These are phyloP conservation scores for Sugiyamaella novakii DNA, from an alignment of 1,139 yeast species.

Conservation along the genomic window DNA sequence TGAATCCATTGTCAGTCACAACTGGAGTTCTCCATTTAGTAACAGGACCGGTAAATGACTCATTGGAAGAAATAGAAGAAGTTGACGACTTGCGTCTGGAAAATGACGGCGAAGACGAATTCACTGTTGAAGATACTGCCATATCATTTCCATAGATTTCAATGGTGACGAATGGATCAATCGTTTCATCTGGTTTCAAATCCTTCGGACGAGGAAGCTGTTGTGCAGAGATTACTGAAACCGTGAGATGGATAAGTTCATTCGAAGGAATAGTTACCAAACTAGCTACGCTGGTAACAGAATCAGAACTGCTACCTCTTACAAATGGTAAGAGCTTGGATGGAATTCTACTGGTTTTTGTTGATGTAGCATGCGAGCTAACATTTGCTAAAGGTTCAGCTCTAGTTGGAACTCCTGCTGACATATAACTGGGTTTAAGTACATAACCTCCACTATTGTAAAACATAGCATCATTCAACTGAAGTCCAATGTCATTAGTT, in stretches of 20 bases:
- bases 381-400: conserved; percentile 6
- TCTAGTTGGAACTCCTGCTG: conserved; percentile 20
- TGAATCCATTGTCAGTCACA: conserved; percentile 70
- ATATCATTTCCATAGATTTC: conserved; percentile 53
- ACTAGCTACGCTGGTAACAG: neutral
- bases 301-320: neutral
- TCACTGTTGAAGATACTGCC: conserved; percentile 13
- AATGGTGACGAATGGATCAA: conserved; percentile 61
- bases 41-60: conserved; percentile 21
- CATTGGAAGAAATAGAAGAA: conserved; percentile 15
- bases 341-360: neutral
- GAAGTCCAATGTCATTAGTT: conserved; percentile 86
- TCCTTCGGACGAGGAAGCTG: conserved; percentile 71
- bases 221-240: conserved; percentile 72
- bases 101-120: conserved; percentile 17
- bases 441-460: conserved; percentile 70
- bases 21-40: conserved; percentile 44
- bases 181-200: conserved; percentile 46
- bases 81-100: conserved; percentile 11
- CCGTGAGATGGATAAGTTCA: conserved; percentile 43
- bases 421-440: conserved; percentile 58
- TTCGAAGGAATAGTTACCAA: neutral
- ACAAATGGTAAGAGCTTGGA: conserved; percentile 8
- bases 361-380: neutral
- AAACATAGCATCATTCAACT: conserved; percentile 85